Conservation (phyloP, 2,329 filamentous ascomycete species). For the Neobulgaria alba region DNA sequence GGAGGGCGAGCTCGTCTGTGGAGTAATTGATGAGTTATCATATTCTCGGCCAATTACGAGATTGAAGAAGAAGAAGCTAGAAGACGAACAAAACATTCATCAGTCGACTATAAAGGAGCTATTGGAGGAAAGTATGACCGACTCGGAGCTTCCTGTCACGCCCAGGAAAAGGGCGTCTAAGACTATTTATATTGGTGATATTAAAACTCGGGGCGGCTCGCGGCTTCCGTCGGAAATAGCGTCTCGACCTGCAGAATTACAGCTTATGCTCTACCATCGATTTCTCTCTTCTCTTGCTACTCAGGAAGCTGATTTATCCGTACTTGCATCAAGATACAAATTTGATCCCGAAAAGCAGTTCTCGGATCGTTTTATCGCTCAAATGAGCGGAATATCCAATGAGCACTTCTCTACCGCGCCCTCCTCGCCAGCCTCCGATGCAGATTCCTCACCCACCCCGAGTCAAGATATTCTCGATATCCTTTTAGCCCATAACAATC, state of each 20-base stretch:
- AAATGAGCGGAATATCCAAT: constrained; percentile 62
- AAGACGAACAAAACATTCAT: constrained; percentile 32
- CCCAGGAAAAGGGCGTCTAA: constrained; percentile 4
- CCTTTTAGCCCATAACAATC: constrained; percentile 48
- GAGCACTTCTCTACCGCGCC: constrained; percentile 48
- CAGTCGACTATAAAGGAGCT: constrained; percentile 24
- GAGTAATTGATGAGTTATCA: constrained; percentile 80
- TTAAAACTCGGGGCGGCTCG: constrained; percentile 71
- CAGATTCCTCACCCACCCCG: constrained; percentile 22
- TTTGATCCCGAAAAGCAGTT: constrained; percentile 59
- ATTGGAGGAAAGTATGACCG: constrained; percentile 15
- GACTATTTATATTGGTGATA: constrained; percentile 70
- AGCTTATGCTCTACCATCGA: constrained; percentile 83
- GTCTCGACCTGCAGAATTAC: constrained; percentile 69
- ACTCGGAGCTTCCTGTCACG: background rate
- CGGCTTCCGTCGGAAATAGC: constrained; percentile 53
- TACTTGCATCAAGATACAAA: constrained; percentile 62
- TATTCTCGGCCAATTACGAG: constrained; percentile 69
- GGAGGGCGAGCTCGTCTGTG: constrained; percentile 76
- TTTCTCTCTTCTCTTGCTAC: constrained; percentile 71
- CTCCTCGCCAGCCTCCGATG: constrained; percentile 22
- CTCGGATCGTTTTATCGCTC: constrained; percentile 69
- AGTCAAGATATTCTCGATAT: constrained; percentile 30
- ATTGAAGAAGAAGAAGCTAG: constrained; percentile 61
- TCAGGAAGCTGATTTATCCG: constrained; percentile 58